Conservation (phyloP, 2,329 filamentous ascomycete species). For the Talaromyces atroroseus region DNA sequence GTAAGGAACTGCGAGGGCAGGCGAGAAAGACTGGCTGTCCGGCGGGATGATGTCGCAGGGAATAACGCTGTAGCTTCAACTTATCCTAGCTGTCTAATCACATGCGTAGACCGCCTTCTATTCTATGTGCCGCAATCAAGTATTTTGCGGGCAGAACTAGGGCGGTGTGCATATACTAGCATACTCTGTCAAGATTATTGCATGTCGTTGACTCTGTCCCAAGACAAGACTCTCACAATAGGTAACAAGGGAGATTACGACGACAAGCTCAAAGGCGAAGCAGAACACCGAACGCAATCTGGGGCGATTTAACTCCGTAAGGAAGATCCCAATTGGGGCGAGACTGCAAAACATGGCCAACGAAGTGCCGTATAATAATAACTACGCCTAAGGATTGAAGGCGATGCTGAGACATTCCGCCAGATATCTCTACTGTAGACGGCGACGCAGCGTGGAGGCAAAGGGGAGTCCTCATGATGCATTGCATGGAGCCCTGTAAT, state of each 20-base stretch:
- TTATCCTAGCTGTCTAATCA: background rate
- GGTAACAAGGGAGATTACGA: background rate
- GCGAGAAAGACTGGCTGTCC: background rate
- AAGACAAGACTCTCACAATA: no score
- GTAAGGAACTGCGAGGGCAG: background rate
- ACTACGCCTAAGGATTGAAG: no score
- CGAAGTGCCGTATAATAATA: no score
- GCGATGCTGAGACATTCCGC: no score
- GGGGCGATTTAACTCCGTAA: background rate
- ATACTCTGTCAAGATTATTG: background rate
- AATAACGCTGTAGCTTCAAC: slow-evolving; percentile 4
- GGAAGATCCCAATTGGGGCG: background rate
- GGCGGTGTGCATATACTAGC: background rate
- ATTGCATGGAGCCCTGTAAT: no score
- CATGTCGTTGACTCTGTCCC: no score
- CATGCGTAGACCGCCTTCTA: background rate
- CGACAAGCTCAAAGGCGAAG: background rate
- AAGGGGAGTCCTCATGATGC: no score
- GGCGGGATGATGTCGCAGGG: slow-evolving; percentile 10
- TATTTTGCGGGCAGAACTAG: background rate
- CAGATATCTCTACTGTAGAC: no score
- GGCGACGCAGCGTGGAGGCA: no score
- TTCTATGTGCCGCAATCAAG: background rate
- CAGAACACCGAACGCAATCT: background rate
- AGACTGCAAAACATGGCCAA: background rate